A percentile compares a stretch with the other conserved stretches of the same genome.
These are phyloP conservation scores for Cupressus sempervirens DNA, from an alignment of 75 land plant species.

Conservation along the genomic window DNA sequence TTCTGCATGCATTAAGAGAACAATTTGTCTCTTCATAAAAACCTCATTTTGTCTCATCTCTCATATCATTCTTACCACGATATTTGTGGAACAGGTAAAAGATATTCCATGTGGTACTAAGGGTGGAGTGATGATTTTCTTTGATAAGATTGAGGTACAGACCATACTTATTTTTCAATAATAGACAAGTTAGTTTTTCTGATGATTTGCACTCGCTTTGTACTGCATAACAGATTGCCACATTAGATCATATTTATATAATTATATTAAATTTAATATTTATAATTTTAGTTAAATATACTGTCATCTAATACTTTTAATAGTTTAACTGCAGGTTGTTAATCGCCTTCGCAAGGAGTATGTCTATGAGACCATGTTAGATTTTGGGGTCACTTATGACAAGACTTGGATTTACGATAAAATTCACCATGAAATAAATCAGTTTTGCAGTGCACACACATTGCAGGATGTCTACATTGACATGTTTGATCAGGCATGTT, in stretches of 20 bases:
- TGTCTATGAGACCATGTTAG: constrained; percentile 83
- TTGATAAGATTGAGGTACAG: constrained; percentile 84
- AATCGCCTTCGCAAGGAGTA: constrained; percentile 81
- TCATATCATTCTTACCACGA: not conserved
- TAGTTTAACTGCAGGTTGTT: constrained; percentile 69
- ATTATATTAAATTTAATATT: not conserved
- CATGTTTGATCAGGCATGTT: constrained; percentile 77
- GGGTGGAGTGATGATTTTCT: constrained; percentile 95
- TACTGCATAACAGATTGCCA: not conserved
- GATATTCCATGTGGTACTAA: constrained; percentile 99
- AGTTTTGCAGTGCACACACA: constrained; percentile 90
- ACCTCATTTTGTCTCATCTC: not conserved
- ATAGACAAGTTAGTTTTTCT: not conserved
- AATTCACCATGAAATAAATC: constrained; percentile 98
- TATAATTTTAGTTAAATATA: not conserved
- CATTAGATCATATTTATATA: not conserved
- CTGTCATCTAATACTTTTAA: not conserved
- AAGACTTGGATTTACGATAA: constrained; percentile 99
- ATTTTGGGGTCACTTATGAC: constrained; percentile 94
- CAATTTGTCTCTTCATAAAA: not conserved
- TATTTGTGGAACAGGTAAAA: constrained; percentile 51
- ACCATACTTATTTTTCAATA: constrained; percentile 1
- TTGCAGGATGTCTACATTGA: constrained; percentile 97
- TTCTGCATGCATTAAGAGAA: not conserved
- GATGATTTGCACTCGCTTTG: not conserved